phyloP scores from a whole-genome alignment of 2,329 filamentous ascomycete species.

The Magnaporthiopsis rhizophila region DNA sequence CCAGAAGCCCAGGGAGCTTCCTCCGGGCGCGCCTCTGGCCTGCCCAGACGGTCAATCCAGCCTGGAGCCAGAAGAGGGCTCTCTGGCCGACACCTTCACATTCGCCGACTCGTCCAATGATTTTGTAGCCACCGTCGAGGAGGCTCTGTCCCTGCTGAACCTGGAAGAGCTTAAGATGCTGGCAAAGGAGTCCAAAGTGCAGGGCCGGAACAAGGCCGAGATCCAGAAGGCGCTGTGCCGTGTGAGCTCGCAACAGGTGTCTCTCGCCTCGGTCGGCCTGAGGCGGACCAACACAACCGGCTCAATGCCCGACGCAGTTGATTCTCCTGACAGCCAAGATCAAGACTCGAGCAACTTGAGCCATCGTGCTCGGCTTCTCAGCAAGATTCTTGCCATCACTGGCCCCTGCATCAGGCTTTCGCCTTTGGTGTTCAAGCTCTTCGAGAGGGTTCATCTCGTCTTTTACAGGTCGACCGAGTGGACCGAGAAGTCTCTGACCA shows the following conservation, averaged over 20 bases:
- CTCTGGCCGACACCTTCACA: constrained; percentile 51
- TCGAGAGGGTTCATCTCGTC: constrained; percentile 89
- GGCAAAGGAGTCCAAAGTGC: constrained; percentile 78
- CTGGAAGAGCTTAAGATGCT: constrained; percentile 80
- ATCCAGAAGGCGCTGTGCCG: constrained; percentile 65
- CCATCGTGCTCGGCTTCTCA: constrained; percentile 57
- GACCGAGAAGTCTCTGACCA: constrained; percentile 94
- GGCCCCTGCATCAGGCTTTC: constrained; percentile 82
- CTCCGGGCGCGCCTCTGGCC: constrained; percentile 22
- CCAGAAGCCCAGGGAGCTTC: constrained; percentile 50
- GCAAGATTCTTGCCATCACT: constrained; percentile 67
- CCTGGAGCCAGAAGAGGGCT: constrained; percentile 31
- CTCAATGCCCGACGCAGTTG: neutral
- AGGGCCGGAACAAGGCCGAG: constrained; percentile 82
- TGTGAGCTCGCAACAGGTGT: constrained; percentile 65
- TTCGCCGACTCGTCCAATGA: constrained; percentile 76
- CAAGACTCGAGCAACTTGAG: constrained; percentile 50
- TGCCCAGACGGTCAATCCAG: constrained; percentile 17
- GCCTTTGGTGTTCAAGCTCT: constrained; percentile 64
- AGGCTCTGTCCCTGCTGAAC: constrained; percentile 73
- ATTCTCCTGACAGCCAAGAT: constrained; percentile 20
- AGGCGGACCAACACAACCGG: constrained; percentile 31
- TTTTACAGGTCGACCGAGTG: constrained; percentile 95
- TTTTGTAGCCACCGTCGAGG: constrained; percentile 68
- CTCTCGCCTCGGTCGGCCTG: constrained; percentile 62